Evolutionary conservation across 306 rosid species (phyloP).

Genomic region (Citrullus mucosospermus): DNA sequence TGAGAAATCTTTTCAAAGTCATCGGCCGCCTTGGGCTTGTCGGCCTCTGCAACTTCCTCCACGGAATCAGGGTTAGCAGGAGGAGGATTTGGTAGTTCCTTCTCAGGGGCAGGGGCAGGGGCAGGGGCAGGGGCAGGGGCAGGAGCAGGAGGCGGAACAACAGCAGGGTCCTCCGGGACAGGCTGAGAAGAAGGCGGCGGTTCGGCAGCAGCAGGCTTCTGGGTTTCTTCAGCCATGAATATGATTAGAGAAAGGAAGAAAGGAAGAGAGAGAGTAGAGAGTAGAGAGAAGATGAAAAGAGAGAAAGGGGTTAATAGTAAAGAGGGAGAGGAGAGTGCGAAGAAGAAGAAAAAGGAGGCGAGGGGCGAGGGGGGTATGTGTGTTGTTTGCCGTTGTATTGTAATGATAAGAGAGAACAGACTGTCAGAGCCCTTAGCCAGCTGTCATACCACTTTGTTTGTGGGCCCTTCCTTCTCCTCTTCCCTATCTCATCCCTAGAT

Average conservation of each 20-base stretch:
- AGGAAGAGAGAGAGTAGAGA: neutral
- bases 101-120: neutral
- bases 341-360: neutral
- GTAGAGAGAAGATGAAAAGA: neutral
- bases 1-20: slow-evolving; percentile 28
- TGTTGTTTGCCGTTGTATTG: slow-evolving; percentile 11
- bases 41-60: slow-evolving; percentile 14
- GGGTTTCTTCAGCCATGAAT: slow-evolving; percentile 57
- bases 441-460: slow-evolving; percentile 5
- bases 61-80: slow-evolving; percentile 9
- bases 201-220: slow-evolving; percentile 35
- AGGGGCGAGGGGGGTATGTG: neutral
- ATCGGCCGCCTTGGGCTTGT: slow-evolving; percentile 16
- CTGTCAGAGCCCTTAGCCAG: slow-evolving; percentile 14
- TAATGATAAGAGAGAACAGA: neutral
- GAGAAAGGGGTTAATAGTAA: neutral
- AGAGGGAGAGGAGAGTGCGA: neutral
- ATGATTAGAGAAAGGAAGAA: slow-evolving; percentile 10
- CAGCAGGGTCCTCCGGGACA: slow-evolving; percentile 16
- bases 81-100: neutral
- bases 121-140: neutral
- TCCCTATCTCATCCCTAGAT: neutral
- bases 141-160: neutral
- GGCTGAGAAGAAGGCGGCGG: slow-evolving; percentile 15
- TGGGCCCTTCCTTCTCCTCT: neutral